Evolutionary conservation across 2,329 filamentous ascomycete genomes (phyloP), one percentile per base, ranked within the genome.

Genomic region (Apiospora aurea): DNA sequence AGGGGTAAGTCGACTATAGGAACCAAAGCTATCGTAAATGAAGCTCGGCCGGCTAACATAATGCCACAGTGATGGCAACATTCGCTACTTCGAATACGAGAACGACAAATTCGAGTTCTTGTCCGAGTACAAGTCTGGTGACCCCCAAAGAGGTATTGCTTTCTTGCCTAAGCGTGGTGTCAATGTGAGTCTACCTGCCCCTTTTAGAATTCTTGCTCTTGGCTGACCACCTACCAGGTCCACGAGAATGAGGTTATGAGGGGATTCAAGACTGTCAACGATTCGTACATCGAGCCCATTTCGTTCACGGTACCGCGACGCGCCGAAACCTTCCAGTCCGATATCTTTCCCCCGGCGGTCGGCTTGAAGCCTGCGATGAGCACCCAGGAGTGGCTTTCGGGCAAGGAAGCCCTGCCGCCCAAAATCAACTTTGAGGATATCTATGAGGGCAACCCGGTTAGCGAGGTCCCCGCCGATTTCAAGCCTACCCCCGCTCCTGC

Each of bases 101-200:
- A 97, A 98, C 84, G 96, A 98, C 87, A 98, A 98, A 84, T 98
- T 99, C 81, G 96, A 99, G 84, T 97, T 94, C 83, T 86, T 99
- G 71, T 97, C 95, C 75, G 96, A 98, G 82, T 96, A 98, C 88
- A 97, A 98, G 85, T 98, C 96, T n/a, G 86, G 88, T 51, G 96
- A 99, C 75, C 96, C 96, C 44, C 96, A 99, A 85, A 91, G 96
- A 80, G 96, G 96, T 78, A 89, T 99, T 78, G 96, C 94, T 46
- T 98, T 99, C 83, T 84, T 98, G 80, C 96, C 96, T 70, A 96
- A 97, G 84, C 94, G 96, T 75, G 96, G 96, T 75, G 93, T 99
- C 78, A 97, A 98, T 81, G 93, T 93, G 80, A 80, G 89, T 82
- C 57, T 13, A 38, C 41, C 43, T 34, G 3, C 11, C 38, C 24